These are phyloP conservation scores for Solanum appendiculatum DNA, from an alignment of 257 asterid species.

Conservation along the genomic window DNA sequence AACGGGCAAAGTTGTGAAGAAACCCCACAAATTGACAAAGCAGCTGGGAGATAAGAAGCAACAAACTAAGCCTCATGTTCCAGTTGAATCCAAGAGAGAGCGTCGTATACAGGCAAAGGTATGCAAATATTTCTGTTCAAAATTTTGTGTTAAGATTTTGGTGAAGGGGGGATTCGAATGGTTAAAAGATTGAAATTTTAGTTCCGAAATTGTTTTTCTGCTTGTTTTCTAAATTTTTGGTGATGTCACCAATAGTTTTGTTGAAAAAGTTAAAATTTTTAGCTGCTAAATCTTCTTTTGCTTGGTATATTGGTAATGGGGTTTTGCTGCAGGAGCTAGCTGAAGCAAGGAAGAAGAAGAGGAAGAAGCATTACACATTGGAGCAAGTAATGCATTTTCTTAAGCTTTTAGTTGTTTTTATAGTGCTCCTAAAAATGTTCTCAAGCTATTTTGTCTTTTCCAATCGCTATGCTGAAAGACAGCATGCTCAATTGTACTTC, in stretches of 20 bases:
- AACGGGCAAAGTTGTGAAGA: slow-evolving; percentile 16
- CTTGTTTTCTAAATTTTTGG: not conserved
- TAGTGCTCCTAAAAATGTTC: not conserved
- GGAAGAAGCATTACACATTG: slow-evolving; percentile 84
- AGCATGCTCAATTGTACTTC: not conserved
- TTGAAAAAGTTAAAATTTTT: not conserved
- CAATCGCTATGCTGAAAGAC: not conserved
- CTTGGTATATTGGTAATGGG: not conserved
- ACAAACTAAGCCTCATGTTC: slow-evolving; percentile 16
- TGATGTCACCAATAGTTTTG: not conserved
- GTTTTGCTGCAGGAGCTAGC: slow-evolving; percentile 47
- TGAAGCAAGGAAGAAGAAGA: slow-evolving; percentile 81
- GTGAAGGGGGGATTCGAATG: not conserved
- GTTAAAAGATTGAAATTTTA: not conserved
- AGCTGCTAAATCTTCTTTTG: not conserved
- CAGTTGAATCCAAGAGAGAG: slow-evolving; percentile 28
- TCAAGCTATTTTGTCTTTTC: not conserved
- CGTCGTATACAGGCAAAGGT: slow-evolving; percentile 73
- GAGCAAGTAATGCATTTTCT: slow-evolving; percentile 48
- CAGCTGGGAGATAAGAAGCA: not conserved
- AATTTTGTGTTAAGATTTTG: not conserved
- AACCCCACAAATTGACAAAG: slow-evolving; percentile 20
- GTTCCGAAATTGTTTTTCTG: not conserved
- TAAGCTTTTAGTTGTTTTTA: not conserved
- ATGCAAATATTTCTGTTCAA: not conserved